Conservation (phyloP, 371 early-diverging fungal genomes). For the Entomophthora muscae region DNA sequence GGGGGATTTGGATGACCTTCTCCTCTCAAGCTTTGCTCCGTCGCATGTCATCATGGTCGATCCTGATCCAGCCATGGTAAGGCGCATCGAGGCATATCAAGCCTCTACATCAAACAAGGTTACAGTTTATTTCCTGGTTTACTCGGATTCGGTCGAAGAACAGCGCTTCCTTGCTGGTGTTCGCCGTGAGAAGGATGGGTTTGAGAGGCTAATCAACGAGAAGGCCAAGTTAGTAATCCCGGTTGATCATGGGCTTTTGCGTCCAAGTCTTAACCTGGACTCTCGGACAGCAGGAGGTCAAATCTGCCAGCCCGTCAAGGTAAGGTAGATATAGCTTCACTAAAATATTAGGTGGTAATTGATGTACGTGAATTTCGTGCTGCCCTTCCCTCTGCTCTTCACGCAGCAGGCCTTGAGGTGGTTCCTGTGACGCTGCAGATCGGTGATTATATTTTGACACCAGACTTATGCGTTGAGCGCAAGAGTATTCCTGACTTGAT, state of each 20-base stretch:
- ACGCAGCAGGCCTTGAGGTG: conserved; percentile 55
- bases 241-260: neutral
- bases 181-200: conserved; percentile 79
- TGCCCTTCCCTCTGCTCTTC: conserved; percentile 75
- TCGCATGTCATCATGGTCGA: conserved; percentile 76
- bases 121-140: conserved; percentile 79
- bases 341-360: conserved; percentile 39
- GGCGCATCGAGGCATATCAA: conserved; percentile 66
- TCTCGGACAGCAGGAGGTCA: conserved; percentile 12
- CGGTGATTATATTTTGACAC: conserved; percentile 90
- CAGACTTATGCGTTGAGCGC: conserved; percentile 81
- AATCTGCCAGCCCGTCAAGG: neutral
- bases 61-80: conserved; percentile 69
- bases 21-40: conserved; percentile 54
- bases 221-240: conserved; percentile 39
- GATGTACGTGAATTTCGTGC: conserved; percentile 94
- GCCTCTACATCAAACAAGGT: conserved; percentile 34
- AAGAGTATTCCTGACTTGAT: conserved; percentile 87
- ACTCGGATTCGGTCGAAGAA: conserved; percentile 90
- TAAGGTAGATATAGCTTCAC: neutral
- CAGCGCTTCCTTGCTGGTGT: conserved; percentile 73
- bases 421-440: conserved; percentile 74
- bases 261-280: neutral
- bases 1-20: conserved; percentile 23
- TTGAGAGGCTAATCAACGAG: conserved; percentile 82